Evolutionary conservation across 2,329 filamentous ascomycete species (phyloP), one percentile per base, ranked within the genome.

Genomic region (Alternaria rosae): DNA sequence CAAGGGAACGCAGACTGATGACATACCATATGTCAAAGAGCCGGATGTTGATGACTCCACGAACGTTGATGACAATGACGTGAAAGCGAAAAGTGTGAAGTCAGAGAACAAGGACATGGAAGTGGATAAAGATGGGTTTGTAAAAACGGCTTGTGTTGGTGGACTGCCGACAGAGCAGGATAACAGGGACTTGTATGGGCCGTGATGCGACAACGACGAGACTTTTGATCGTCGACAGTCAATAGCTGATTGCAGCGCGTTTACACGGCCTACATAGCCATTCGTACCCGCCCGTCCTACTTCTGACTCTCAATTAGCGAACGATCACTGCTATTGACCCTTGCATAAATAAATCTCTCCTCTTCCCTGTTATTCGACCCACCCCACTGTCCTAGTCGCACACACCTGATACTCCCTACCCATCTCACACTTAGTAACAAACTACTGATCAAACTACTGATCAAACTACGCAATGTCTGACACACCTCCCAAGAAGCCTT

Each of bases 141-240:
- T 17, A 5, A 38, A 38, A 9, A 38, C 35, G 35, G 4, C 15
- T 0, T 38, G 4, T 3, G 2, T 3, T 17, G 8, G 15, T n/a
- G 15, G 15, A 10, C 4, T 1, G 5, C 1, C 35, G 4, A 9
- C 0, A 9, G n/a, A 17, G 15, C 35, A 17, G 9, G 35, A 38
- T 38, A 38, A 38, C 1, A 38, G 17, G n/a, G 35, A 38, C 2
- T 17, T 38, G n/a, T 38, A 38, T 5, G n/a, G 17, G 35, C n/a
- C 35, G n/a, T 38, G 3, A 17, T 17, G 35, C 35, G n/a, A 38
- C 2, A 38, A 38, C 8, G 35, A 38, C n/a, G 7, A 38, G 8
- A 38, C 0, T n/a, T 4, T 5, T 38, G 2, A 1, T 15, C 32
- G 7, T n/a, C 6, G 3, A n/a, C 3, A 2, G 32, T n/a, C 32